Evolutionary conservation across 805 yeast genomes (phyloP).

Genomic region (Starmera caribaea): DNA sequence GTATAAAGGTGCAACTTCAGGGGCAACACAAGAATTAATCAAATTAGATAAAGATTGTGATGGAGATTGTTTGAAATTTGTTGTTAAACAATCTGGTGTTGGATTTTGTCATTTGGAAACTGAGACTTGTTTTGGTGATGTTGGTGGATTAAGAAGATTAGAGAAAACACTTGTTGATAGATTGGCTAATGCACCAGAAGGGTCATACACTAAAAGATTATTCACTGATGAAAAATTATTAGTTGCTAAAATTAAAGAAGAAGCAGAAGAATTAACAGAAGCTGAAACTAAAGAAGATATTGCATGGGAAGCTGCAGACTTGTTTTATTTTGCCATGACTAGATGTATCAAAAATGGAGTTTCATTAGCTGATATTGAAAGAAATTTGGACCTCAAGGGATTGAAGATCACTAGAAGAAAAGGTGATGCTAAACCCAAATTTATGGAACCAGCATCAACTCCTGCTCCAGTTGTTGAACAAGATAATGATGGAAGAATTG

Average conservation of each 20-base stretch:
- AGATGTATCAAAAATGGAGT: conserved; percentile 76
- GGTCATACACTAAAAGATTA: conserved; percentile 88
- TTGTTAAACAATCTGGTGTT: conserved; percentile 74
- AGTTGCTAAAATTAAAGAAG: conserved; percentile 86
- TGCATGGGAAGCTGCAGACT: conserved; percentile 97
- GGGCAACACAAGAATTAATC: conserved; percentile 77
- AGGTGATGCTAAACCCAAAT: conserved; percentile 92
- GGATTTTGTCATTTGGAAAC: conserved; percentile 91
- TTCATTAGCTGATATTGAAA: conserved; percentile 69
- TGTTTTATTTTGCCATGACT: conserved; percentile 66
- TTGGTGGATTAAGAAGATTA: conserved; percentile 56
- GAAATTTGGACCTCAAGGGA: conserved; percentile 73
- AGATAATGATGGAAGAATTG: conserved; percentile 16
- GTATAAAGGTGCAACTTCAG: conserved; percentile 96
- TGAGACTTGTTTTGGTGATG: conserved; percentile 71
- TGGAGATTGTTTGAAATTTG: conserved; percentile 79
- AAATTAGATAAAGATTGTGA: conserved; percentile 79
- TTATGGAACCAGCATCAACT: conserved; percentile 27
- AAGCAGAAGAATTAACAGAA: conserved; percentile 90
- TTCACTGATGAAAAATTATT: conserved; percentile 70
- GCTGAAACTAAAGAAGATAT: conserved; percentile 61
- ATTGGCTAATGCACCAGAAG: conserved; percentile 65
- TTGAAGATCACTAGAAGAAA: conserved; percentile 84
- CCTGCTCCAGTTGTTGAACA: conserved; percentile 12
- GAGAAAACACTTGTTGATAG: conserved; percentile 61